Conservation (phyloP, 176 grass and related monocot species). For the Hyparrhenia diplandra region DNA sequence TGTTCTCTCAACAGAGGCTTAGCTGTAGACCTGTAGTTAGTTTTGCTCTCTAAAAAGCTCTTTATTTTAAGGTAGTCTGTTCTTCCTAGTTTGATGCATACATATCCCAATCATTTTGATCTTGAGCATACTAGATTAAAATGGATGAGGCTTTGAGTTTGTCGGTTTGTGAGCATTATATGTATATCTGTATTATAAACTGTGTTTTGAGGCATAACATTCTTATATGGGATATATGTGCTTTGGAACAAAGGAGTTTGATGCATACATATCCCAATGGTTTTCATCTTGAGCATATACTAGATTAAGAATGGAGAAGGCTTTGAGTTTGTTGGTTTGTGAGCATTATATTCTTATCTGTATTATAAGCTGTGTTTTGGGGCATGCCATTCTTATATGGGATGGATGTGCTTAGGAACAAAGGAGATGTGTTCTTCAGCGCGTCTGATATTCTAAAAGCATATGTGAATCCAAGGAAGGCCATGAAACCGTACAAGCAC, state of each 20-base stretch:
- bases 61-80: not conserved
- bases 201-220: not conserved
- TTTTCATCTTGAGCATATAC: not conserved
- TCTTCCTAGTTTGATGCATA: not conserved
- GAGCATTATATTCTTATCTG: not conserved
- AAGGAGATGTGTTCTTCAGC: constrained; percentile 38
- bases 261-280: not conserved
- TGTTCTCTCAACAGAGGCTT: not conserved
- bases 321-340: not conserved
- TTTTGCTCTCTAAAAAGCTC: not conserved
- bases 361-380: not conserved
- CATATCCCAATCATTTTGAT: not conserved
- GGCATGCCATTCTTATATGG: not conserved
- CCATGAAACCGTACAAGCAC: not conserved
- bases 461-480: constrained; percentile 43
- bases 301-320: not conserved
- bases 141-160: not conserved
- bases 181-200: not conserved
- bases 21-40: not conserved
- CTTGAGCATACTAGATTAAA: not conserved
- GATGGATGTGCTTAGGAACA: constrained; percentile 40
- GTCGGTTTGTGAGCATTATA: not conserved
- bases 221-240: not conserved
- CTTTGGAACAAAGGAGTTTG: constrained; percentile 43
- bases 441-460: constrained; percentile 51